These are phyloP conservation scores for Globisporangium lucens DNA, from an alignment of 352 stramenopile genomes.

Conservation along the genomic window DNA sequence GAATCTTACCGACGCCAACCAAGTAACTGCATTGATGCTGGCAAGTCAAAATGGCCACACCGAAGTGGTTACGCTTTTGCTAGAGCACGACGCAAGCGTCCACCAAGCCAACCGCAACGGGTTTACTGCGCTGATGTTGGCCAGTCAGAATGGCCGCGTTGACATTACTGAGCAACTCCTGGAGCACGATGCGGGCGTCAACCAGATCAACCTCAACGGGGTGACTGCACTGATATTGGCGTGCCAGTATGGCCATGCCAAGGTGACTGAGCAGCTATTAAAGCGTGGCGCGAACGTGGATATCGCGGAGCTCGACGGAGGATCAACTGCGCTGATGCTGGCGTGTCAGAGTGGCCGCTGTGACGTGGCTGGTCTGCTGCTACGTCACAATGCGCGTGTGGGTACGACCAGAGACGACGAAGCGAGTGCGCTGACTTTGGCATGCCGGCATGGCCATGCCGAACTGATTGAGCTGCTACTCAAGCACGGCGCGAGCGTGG, in stretches of 20 bases:
- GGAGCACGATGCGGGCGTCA: not conserved
- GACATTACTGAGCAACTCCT: not conserved
- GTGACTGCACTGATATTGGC: not conserved
- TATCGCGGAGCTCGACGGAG: not conserved
- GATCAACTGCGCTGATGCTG: not conserved
- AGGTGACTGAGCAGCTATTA: not conserved
- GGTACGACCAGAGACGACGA: not conserved
- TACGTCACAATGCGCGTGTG: not conserved
- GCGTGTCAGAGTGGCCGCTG: not conserved
- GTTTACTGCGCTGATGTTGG: not conserved
- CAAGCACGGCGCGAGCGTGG: not conserved
- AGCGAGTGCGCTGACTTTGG: not conserved
- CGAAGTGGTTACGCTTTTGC: not conserved
- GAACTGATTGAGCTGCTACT: not conserved
- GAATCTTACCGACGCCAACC: too few relatives aligned
- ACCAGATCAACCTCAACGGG: not conserved
- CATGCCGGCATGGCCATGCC: not conserved
- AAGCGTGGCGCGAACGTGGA: not conserved
- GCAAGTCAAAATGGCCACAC: not conserved
- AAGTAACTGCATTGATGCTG: not conserved
- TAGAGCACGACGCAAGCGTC: not conserved
- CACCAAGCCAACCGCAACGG: not conserved
- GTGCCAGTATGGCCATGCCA: not conserved
- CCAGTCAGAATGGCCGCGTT: not conserved
- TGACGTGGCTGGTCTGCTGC: not conserved